Evolutionary conservation across 2,329 filamentous ascomycete species (phyloP), one percentile per base, ranked within the genome.

Genomic region (Colletotrichum kahawae): DNA sequence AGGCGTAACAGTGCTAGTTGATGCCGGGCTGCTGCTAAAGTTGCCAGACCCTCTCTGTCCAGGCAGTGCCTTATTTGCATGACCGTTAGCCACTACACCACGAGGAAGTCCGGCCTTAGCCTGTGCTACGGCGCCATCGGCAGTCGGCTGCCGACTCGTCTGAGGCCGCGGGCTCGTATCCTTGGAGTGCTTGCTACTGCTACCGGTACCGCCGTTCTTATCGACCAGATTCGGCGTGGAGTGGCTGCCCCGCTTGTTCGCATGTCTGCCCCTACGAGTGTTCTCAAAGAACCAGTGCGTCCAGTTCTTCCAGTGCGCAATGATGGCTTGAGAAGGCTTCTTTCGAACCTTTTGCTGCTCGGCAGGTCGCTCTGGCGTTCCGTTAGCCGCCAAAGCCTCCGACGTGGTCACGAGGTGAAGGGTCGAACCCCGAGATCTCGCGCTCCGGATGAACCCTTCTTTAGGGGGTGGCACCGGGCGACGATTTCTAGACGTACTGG

Each of bases 391-490:
- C 18, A 91, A 77, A 1, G 86, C 87, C 21, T 91, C 90, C 8
- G 88, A 87, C 0, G 91, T 92, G 12, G 94, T 94, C 51, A 97
- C 95, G 6, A 97, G 91, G 81, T 98, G 95, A 36, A 98, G 89
- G 77, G 95, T 97, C 78, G 95, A 98, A 57, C 95, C 94, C 75
- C 95, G 90, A 78, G 94, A 94, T 79, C 93, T 89, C 74, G 94
- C 92, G 77, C 92, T 92, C 78, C 92, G 88, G 71, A 93, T 83
- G 13, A 92, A 85, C 16, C 92, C 91, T 82, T 98, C 96, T 82
- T 98, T 98, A 3, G 96, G 95, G 56, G 96, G 96, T 12, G 94
- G 95, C 54, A 95, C 88, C 7, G 96, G 92, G 48, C 90, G 93
- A 63, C 95, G 92, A 76, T 94, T 92, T 75, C 93, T 89, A 34